Evolutionary conservation across 306 rosid genomes (phyloP), one percentile per base, ranked within the genome.

Genomic region (Quercus bicolor): DNA sequence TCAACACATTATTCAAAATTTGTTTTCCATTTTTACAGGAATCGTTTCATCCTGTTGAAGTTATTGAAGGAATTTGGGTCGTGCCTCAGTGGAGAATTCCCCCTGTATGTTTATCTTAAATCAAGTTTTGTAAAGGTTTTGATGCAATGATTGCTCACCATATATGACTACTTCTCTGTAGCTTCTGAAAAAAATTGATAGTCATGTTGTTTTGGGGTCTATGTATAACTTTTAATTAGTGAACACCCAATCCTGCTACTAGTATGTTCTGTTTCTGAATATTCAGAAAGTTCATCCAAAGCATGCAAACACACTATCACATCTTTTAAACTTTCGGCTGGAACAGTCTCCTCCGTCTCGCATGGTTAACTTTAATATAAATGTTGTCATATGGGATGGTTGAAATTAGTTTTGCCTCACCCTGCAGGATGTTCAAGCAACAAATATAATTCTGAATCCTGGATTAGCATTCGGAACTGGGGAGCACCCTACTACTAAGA

Each of bases 401-500:
- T 59, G 29, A 21, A 43, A 26, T 12, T 56, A 59, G 21, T 1
- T 45, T 51, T 19, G 16, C 43, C 34, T 70, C 19, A 18, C 56
- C 75, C 21, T 55, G 71, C 84, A 94, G 97, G 97, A 91, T 81
- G 62, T 52, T 77, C 78, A 86, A 80, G 97, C 97, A 57, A 94
- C 82, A 66, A 94, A 94, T 82, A 92, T 94, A 88, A 76, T 91
- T 85, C 85, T 94, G 71, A 71, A 88, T 85, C 97, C 97, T 33
- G 95, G 95, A 68, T 81, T 91, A 72, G 97, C 98, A 75, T 94
- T 94, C 79, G 98, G 98, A 82, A 92, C 97, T 13, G 98, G 98
- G 56, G 97, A 94, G 73, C 98, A 94, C 60, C 86, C 93, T 23
- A 92, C 84, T 26, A 94, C 98, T 28, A 92, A 87, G 78, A 74